Evolutionary conservation across 495 filamentous ascomycete species (phyloP), one percentile per base, ranked within the genome.

Genomic region (Neurospora tetraspora): DNA sequence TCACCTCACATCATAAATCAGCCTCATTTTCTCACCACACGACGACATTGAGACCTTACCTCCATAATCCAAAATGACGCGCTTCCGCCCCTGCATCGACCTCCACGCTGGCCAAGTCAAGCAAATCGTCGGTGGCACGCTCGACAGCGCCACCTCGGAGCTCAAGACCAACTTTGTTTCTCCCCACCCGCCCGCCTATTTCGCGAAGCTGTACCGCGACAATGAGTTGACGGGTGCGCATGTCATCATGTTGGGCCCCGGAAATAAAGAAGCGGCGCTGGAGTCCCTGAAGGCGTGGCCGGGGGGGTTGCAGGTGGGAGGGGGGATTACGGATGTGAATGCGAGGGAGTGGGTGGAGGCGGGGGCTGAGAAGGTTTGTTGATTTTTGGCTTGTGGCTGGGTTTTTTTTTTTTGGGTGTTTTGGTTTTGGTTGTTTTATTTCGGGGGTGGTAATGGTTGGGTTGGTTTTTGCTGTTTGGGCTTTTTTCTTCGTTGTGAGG

Each of bases 1-100:
- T 23, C 45, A 47, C 39, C 10, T 39, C 9, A 23, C 9, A 12
- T 23, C 4, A 43, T 5, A 36, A 36, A 36, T 12, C 10, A 53
- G 2, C 45, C 20, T 23, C n/a, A 53, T 5, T 53, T 23, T 12
- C 11, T 12, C 39, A 39, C 39, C 65, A 39, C 27, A 68, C 10
- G 37, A 34, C 34, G 34, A 36, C 34, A 36, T 36, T 36, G 34
- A 36, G 34, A 36, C 34, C 6, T 36, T 36, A 36, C 34, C 34
- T 36, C 34, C 36, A n/a, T n/a, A n/a, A n/a, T 36, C 23, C n/a
- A 3, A 85, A 72, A 99, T 99, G 96, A 98, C 96, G 4, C 88
- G 89, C 78, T 99, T 98, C 81, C 87, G 96, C 16, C 96, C 96
- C 18, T 99, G 96, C 80, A 98, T 99, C 81, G 96, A 99, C 82